These are phyloP conservation scores for Setomelanomma holmii DNA, from an alignment of 2,329 filamentous ascomycete genomes.

Conservation along the genomic window DNA sequence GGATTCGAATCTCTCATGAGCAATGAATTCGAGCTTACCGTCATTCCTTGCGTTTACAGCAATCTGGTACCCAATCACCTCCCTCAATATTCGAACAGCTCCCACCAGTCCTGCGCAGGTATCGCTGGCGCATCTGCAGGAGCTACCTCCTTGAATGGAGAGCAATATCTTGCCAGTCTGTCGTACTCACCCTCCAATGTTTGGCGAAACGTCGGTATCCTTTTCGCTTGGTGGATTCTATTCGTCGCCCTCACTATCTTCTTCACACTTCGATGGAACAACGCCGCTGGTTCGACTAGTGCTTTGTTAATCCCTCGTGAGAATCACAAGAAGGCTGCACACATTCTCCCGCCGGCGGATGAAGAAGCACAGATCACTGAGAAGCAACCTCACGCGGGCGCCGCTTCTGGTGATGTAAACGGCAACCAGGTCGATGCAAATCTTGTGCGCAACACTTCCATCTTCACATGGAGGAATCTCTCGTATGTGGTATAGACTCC, in stretches of 20 bases:
- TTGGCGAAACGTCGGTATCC: slow-evolving; percentile 53
- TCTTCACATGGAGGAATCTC: slow-evolving; percentile 71
- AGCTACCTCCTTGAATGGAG: slow-evolving; percentile 59
- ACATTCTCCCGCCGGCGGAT: slow-evolving; percentile 47
- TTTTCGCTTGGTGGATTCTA: slow-evolving; percentile 52
- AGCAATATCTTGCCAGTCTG: slow-evolving; percentile 64
- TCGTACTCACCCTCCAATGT: slow-evolving; percentile 44
- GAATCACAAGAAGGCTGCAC: slow-evolving; percentile 27
- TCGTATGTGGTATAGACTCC: slow-evolving; percentile 63
- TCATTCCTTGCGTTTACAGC: slow-evolving; percentile 57
- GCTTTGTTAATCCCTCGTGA: slow-evolving; percentile 66
- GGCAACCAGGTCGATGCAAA: slow-evolving; percentile 40
- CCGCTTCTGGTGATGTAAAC: neutral
- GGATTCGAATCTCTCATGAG: slow-evolving; percentile 79
- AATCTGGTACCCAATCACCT: slow-evolving; percentile 61
- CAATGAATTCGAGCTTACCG: slow-evolving; percentile 63
- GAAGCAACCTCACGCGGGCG: slow-evolving; percentile 7
- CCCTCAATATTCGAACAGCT: slow-evolving; percentile 52
- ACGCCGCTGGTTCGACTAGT: slow-evolving; percentile 58
- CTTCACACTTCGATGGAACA: slow-evolving; percentile 64
- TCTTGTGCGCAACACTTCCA: slow-evolving; percentile 68
- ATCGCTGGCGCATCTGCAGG: slow-evolving; percentile 63
- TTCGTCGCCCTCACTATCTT: slow-evolving; percentile 64
- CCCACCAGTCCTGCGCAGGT: slow-evolving; percentile 63
- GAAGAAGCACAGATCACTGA: slow-evolving; percentile 56